A percentile compares a stretch with the other conserved stretches of the same genome.
Conservation (phyloP, 2,329 filamentous ascomycete species). For the Arthrinium puccinioides region DNA sequence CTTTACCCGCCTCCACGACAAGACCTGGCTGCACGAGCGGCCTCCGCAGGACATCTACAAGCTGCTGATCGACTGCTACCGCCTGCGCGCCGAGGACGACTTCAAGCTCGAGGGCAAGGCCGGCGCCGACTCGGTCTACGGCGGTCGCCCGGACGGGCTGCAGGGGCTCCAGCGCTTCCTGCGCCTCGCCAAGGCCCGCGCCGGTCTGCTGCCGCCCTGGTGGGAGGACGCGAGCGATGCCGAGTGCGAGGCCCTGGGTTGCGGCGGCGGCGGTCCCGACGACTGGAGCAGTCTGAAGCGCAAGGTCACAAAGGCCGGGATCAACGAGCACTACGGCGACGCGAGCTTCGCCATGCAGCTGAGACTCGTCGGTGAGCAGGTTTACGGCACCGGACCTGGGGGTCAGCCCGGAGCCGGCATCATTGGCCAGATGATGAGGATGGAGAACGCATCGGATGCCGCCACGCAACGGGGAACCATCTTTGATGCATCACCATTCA, state of each 20-base stretch:
- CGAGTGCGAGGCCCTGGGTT: slow-evolving; percentile 29
- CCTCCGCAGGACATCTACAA: slow-evolving; percentile 35
- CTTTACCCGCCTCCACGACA: slow-evolving; percentile 30
- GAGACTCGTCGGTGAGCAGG: slow-evolving; percentile 36
- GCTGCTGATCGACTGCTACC: slow-evolving; percentile 40
- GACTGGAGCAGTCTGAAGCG: slow-evolving; percentile 11
- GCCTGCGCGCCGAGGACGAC: slow-evolving; percentile 34
- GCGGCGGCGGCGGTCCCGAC: slow-evolving; percentile 19
- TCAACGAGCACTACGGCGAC: slow-evolving; percentile 36
- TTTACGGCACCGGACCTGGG: slow-evolving; percentile 24
- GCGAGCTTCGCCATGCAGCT: slow-evolving; percentile 39
- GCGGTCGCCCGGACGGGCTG: slow-evolving; percentile 11
- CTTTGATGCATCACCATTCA: too few species aligned
- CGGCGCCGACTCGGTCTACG: slow-evolving; percentile 22
- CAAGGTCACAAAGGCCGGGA: slow-evolving; percentile 23
- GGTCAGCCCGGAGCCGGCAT: slow-evolving; percentile 17
- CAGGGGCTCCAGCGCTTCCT: slow-evolving; percentile 32
- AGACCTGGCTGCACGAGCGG: slow-evolving; percentile 35
- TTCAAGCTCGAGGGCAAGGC: slow-evolving; percentile 17
- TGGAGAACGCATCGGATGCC: too few species aligned
- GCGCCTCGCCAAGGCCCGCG: slow-evolving; percentile 12
- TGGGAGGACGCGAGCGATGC: slow-evolving; percentile 30
- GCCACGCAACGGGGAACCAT: too few species aligned
- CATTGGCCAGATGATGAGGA: slow-evolving; percentile 14
- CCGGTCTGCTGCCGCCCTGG: slow-evolving; percentile 34